Percentiles rank a stretch among this genome's conserved stretches.
These are phyloP conservation scores for Ceratocystis alfenasii DNA, from an alignment of 2,329 filamentous ascomycete species.

Conservation along the genomic window DNA sequence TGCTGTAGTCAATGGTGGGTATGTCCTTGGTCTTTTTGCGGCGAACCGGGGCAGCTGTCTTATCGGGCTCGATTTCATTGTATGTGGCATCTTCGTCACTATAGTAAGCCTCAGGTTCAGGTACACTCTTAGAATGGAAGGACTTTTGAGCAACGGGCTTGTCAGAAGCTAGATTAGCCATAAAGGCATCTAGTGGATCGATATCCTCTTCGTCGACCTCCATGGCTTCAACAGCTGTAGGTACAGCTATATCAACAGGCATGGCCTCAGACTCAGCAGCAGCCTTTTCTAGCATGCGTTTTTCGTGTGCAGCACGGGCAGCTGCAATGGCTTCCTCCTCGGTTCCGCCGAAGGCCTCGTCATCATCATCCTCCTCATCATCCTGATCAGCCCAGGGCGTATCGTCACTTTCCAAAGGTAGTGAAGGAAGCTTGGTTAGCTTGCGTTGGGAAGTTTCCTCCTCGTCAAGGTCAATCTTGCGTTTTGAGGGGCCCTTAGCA, in stretches of 20 bases:
- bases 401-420: constrained; percentile 53
- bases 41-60: constrained; percentile 45
- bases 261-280: constrained; percentile 23
- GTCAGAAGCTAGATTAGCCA: constrained; percentile 55
- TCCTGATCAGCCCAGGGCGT: constrained; percentile 51
- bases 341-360: constrained; percentile 63
- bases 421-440: constrained; percentile 76
- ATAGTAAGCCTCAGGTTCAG: constrained; percentile 75
- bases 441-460: constrained; percentile 80
- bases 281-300: constrained; percentile 45
- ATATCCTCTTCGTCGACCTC: constrained; percentile 48
- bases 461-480: constrained; percentile 73
- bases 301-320: constrained; percentile 72
- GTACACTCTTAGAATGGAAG: constrained; percentile 37
- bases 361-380: constrained; percentile 57
- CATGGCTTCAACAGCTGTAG: constrained; percentile 37
- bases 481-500: constrained; percentile 51
- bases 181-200: constrained; percentile 94
- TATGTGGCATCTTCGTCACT: constrained; percentile 65
- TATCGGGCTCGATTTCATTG: constrained; percentile 37
- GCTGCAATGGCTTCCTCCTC: constrained; percentile 84
- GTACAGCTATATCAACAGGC: constrained; percentile 25
- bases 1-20: constrained; percentile 74
- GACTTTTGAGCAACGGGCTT: constrained; percentile 25
- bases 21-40: constrained; percentile 84